Percentiles rank a stretch among this genome's conserved stretches.
phyloP scores from a whole-genome alignment of 139 green algal genomes.

The Nannochloris sp. region DNA sequence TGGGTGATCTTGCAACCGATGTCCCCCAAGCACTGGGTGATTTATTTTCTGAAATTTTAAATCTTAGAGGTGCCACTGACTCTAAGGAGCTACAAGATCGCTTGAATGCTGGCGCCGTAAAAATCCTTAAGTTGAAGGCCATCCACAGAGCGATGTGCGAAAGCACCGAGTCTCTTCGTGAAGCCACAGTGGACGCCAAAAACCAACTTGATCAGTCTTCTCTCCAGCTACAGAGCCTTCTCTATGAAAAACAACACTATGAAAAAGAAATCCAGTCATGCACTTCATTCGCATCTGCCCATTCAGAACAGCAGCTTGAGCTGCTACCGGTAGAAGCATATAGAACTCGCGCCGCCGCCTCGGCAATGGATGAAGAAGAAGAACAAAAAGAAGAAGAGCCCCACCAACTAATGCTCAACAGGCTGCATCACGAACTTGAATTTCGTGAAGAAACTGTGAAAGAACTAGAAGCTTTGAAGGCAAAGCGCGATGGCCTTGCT shows the following conservation, averaged over 20 bases:
- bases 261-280: slow-evolving; percentile 61
- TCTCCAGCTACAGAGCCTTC: slow-evolving; percentile 58
- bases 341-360: neutral
- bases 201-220: slow-evolving; percentile 38
- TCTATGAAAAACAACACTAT: slow-evolving; percentile 67
- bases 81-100: neutral
- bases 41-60: neutral
- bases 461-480: slow-evolving; percentile 23
- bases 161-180: slow-evolving; percentile 36
- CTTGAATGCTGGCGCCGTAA: neutral
- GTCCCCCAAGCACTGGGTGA: neutral
- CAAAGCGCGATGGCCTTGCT: slow-evolving; percentile 17
- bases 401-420: slow-evolving; percentile 29
- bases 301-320: slow-evolving; percentile 38
- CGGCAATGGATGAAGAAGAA: neutral
- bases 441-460: slow-evolving; percentile 13
- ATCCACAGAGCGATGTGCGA: slow-evolving; percentile 21
- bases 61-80: neutral
- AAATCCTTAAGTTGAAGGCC: slow-evolving; percentile 15
- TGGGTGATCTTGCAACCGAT: no score
- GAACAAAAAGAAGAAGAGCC: neutral
- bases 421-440: slow-evolving; percentile 19
- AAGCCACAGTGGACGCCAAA: slow-evolving; percentile 48
- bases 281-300: slow-evolving; percentile 45
- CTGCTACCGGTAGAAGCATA: slow-evolving; percentile 46